A percentile compares a stretch with the other conserved stretches of the same genome.
These are phyloP conservation scores for Fusarium sambucinum DNA, from an alignment of 2,329 filamentous ascomycete species.

Conservation along the genomic window DNA sequence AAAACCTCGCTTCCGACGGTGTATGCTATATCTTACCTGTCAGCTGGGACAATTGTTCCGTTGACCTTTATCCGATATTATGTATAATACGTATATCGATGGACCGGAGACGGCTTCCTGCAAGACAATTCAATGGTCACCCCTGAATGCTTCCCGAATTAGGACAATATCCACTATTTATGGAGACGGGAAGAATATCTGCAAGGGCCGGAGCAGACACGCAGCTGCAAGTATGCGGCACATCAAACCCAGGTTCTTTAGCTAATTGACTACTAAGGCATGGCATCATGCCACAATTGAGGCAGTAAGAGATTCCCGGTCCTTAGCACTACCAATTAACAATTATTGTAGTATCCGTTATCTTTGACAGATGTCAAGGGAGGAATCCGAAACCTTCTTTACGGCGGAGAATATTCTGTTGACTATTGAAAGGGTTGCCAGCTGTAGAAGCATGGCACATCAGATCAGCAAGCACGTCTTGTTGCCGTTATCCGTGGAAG, in stretches of 20 bases:
- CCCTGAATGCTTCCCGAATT: constrained; percentile 26
- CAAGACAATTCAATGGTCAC: constrained; percentile 25
- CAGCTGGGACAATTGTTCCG: background rate
- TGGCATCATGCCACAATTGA: constrained; percentile 32
- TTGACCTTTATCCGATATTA: constrained; percentile 17
- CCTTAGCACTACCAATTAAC: constrained; percentile 5
- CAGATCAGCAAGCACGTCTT: background rate
- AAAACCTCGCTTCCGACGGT: background rate
- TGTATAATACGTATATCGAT: background rate
- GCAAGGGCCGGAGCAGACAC: constrained; percentile 21
- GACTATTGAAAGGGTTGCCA: constrained; percentile 1
- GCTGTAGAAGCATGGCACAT: background rate
- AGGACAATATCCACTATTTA: constrained; percentile 14
- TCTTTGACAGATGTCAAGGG: constrained; percentile 14
- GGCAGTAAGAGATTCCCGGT: constrained; percentile 4
- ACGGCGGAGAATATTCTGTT: background rate
- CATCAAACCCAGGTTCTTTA: constrained; percentile 13
- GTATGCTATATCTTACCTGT: constrained; percentile 6
- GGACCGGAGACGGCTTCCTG: constrained; percentile 15
- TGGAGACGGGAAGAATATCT: constrained; percentile 13
- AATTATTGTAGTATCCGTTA: background rate
- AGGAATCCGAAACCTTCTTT: constrained; percentile 1
- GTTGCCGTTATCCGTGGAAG: background rate
- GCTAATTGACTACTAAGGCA: background rate
- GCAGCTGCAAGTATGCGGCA: constrained; percentile 21